phyloP scores from a whole-genome alignment of 75 land plant species.

The Pinus albicaulis region DNA sequence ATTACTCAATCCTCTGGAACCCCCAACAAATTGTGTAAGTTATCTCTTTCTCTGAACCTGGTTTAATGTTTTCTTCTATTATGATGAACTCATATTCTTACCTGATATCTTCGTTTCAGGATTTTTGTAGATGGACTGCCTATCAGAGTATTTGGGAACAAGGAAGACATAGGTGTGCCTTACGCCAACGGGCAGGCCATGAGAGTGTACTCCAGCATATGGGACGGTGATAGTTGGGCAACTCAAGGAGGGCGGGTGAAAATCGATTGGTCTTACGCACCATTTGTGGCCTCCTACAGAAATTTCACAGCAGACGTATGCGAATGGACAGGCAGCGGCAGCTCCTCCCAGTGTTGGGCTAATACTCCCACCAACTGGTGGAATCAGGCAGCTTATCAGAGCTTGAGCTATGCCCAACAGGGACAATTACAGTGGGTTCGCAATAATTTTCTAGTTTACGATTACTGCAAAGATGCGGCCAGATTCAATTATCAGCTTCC shows the following conservation, averaged over 20 bases:
- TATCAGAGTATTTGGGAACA: constrained; percentile 23
- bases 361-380: not conserved
- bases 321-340: not conserved
- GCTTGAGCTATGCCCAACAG: not conserved
- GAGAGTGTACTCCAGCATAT: constrained; percentile 30
- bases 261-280: constrained; percentile 1
- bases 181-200: constrained; percentile 27
- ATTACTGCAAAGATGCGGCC: constrained; percentile 31
- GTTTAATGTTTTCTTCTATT: too few relatives aligned
- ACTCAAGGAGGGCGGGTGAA: too few relatives aligned
- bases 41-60: too few relatives aligned
- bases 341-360: not conserved
- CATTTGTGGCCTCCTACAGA: constrained; percentile 18
- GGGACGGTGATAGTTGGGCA: constrained; percentile 1
- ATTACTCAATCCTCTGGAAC: constrained; percentile 52
- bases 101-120: constrained; percentile 3
- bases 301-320: constrained; percentile 16
- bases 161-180: constrained; percentile 27
- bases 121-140: constrained; percentile 4
- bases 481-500: constrained; percentile 13
- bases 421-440: too few relatives aligned
- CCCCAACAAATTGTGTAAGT: constrained; percentile 37
- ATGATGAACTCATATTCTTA: too few relatives aligned
- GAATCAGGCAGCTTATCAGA: constrained; percentile 1
- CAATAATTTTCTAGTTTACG: constrained; percentile 22